Base-by-base conservation (phyloP, 768 basidiomycete species). In the Podaxis pistillaris region DNA sequence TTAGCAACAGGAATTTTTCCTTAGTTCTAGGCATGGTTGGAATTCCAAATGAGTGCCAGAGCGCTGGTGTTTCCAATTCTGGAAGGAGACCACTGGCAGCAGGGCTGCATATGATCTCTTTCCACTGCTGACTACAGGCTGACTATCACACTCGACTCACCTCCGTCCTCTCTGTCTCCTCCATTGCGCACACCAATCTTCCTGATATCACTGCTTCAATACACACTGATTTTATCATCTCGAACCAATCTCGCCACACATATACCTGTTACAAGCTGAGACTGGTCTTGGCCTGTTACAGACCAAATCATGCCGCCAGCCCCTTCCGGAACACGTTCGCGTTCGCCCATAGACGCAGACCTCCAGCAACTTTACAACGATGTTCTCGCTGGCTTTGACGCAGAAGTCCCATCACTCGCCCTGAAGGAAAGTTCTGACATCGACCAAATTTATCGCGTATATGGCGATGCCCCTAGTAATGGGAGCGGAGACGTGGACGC, bases 351-450 rank as follows among this genome's bases (percentile, higher is more conserved):
- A 41, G 90, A 91, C 64, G 85, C 86, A 68, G 89, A 91, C 69
- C 80, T 91, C 4, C 87, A 90, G 67, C 80, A 82, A 61, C 81
- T 92, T 49, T 92, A 91, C 73, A 83, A 90, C 65, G 87, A 90
- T 71, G 89, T 91, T 22, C 87, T 87, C 78, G 84, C 83, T 50
- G 84, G 83, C 30, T 91, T 89, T 67, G 74, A 79, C 33, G 86
- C 88, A 6, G 80, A 80, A 28, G 63, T 59, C 7, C 64, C 71
- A 36, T 52, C 64, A 50, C 40, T 66, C 47, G 63, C 74, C 37
- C 69, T 71, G 40, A 77, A 78, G 52, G 69, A 68, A 33, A 36
- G 36, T 19, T 49, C 54, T 19, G 72, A 78, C 65, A 61, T 75
- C 47, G 75, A 76, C 62, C 76, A 74, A 68, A 76, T 77, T 58